phyloP scores from a whole-genome alignment of 257 asterid genomes.

The Forsythia suspensa region DNA sequence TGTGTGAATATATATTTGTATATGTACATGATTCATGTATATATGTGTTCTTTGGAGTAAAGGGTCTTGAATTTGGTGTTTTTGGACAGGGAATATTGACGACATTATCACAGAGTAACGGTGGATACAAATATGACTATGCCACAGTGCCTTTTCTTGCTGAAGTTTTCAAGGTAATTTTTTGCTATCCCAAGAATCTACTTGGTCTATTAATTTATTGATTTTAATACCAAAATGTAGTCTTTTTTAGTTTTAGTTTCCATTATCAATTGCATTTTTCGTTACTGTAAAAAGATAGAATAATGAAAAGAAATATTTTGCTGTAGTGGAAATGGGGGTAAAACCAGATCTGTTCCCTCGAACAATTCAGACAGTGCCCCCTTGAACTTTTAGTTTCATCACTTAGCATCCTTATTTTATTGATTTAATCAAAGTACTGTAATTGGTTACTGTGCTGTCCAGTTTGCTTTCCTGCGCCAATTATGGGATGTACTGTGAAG shows the following conservation, averaged over 20 bases:
- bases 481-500: no score
- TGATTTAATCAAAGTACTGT: no score
- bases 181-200: neutral
- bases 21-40: neutral
- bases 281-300: no score
- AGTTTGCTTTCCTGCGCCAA: no score
- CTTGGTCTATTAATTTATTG: neutral
- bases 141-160: conserved; percentile 99
- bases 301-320: no score
- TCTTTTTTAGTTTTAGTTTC: neutral
- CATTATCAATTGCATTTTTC: no score
- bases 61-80: conserved; percentile 13
- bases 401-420: no score
- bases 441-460: no score
- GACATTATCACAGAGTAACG: conserved; percentile 85
- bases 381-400: no score
- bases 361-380: no score
- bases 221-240: neutral
- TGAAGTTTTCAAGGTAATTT: conserved; percentile 78
- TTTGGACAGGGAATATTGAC: conserved; percentile 85
- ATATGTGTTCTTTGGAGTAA: conserved; percentile 1
- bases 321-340: no score
- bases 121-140: conserved; percentile 83
- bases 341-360: no score
- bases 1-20: neutral